A percentile compares a stretch with the other conserved stretches of the same genome.
Conservation (phyloP, 1,284 basidiomycete genomes). For the Microbotryum silenes-acaulis region DNA sequence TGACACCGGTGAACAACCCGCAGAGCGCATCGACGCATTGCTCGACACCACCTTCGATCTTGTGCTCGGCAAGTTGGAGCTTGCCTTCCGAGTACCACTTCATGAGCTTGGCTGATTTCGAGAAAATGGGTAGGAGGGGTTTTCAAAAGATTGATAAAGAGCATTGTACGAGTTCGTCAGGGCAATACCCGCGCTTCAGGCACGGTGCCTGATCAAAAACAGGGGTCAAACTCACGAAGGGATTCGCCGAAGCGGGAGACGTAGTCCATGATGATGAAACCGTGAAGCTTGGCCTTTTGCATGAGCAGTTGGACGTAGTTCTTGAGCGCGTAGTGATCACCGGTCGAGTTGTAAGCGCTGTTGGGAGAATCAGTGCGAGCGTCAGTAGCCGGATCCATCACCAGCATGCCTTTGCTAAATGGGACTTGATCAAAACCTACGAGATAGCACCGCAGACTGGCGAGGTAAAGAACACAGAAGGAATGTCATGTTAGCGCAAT, state of each 20-base stretch:
- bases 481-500: too few relatives aligned
- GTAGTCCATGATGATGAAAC: constrained; percentile 36
- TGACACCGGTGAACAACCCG: constrained; percentile 28
- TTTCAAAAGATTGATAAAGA: too few relatives aligned
- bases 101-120: constrained; percentile 44
- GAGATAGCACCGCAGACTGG: constrained; percentile 56
- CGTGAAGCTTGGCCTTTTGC: constrained; percentile 67
- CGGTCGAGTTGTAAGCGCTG: constrained; percentile 35
- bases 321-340: constrained; percentile 39
- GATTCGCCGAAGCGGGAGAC: too few relatives aligned
- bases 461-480: too few relatives aligned
- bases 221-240: too few relatives aligned
- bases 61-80: constrained; percentile 62
- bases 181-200: too few relatives aligned
- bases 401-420: too few relatives aligned
- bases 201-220: too few relatives aligned
- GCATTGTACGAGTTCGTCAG: too few relatives aligned
- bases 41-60: constrained; percentile 18
- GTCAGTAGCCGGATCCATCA: too few relatives aligned
- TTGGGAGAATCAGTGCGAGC: too few relatives aligned
- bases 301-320: constrained; percentile 54
- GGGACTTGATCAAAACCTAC: constrained; percentile 3
- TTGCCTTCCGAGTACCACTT: constrained; percentile 48
- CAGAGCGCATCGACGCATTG: constrained; percentile 19
- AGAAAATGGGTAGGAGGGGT: too few relatives aligned